Base-by-base conservation (phyloP, 495 filamentous ascomycete genomes). In the Daldinia bambusicola region DNA sequence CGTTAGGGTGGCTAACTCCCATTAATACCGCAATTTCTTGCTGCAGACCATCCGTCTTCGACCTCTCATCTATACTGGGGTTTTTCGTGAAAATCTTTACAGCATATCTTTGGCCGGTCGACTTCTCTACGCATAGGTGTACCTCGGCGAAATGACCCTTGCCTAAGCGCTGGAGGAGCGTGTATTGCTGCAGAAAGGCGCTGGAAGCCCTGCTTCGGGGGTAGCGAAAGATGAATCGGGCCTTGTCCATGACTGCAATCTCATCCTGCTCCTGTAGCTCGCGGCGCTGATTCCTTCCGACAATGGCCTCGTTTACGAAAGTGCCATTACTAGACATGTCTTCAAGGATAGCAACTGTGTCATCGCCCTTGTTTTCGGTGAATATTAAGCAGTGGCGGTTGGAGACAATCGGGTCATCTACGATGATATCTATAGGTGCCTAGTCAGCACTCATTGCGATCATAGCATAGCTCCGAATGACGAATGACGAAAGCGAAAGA, bases 131-230 rank as follows among this genome's bases (percentile, higher is more conserved):
- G 70, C 94, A 97, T 1, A 97, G 82, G 75, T 94, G 96, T 12
- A 99, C 96, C 9, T 94, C 93, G 48, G 96, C 96, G 80, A 98
- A 98, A 77, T 98, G 94, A 20, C 96, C 96, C 78, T 97, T 97
- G 63, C 96, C 96, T 13, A 99, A 88, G 77, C 94, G 92, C 61
- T 94, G 89, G 40, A 92, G 84, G 13, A 95, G 86, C 10, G 87
- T 90, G 76, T 95, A 99, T 71, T 97, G 92, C 70, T 97, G 93
- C 34, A 84, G 78, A 82, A 99, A 99, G 2, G 83, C 89, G 74
- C 89, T 93, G 26, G 90, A 88, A 32, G 89, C 85, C 61, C 92
- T 88, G 66, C 85, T 90, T 43, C 88, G 88, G 14, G 96, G 94
- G 70, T 98, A 97, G 22, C 92, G 86, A 81, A 98, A 99, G 57